Evolutionary conservation across 2,329 filamentous ascomycete species (phyloP).

Genomic region (Ramularia collo-cygni): DNA sequence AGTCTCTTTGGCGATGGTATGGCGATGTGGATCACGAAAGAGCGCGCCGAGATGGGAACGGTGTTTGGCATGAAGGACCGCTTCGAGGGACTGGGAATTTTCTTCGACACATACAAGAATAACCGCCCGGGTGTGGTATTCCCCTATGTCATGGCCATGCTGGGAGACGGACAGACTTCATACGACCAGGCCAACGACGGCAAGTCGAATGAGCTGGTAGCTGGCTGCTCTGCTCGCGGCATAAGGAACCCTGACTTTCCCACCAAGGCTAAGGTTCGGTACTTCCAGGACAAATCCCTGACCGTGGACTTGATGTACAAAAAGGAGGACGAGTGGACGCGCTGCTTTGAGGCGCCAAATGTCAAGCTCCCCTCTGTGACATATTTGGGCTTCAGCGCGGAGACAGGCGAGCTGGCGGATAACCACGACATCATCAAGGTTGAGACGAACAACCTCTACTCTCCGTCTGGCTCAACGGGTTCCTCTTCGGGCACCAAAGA

Average conservation of each 20-base stretch:
- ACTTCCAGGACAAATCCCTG: constrained; percentile 92
- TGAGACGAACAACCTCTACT: constrained; percentile 82
- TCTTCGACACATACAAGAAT: constrained; percentile 99
- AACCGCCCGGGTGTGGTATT: constrained; percentile 93
- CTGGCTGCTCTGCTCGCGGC: constrained; percentile 88
- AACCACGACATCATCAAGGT: constrained; percentile 95
- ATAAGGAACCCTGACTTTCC: constrained; percentile 70
- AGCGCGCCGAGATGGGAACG: constrained; percentile 69
- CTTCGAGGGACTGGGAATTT: constrained; percentile 91
- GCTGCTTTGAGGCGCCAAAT: constrained; percentile 69
- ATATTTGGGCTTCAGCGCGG: constrained; percentile 64
- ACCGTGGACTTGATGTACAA: constrained; percentile 94
- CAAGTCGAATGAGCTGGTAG: constrained; percentile 76
- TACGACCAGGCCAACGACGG: constrained; percentile 96
- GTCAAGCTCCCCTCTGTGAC: constrained; percentile 68
- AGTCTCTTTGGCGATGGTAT: constrained; percentile 93
- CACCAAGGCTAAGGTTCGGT: constrained; percentile 82
- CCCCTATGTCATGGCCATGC: constrained; percentile 97
- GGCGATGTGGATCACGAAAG: constrained; percentile 96
- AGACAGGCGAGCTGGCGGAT: constrained; percentile 93
- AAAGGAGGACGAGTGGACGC: constrained; percentile 75
- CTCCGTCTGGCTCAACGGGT: constrained; percentile 39
- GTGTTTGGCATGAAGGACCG: constrained; percentile 85
- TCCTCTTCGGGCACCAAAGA: constrained; percentile 30
- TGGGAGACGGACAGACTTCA: constrained; percentile 77